Conservation (phyloP, 306 rosid species). For the Prinsepia uniflora region DNA sequence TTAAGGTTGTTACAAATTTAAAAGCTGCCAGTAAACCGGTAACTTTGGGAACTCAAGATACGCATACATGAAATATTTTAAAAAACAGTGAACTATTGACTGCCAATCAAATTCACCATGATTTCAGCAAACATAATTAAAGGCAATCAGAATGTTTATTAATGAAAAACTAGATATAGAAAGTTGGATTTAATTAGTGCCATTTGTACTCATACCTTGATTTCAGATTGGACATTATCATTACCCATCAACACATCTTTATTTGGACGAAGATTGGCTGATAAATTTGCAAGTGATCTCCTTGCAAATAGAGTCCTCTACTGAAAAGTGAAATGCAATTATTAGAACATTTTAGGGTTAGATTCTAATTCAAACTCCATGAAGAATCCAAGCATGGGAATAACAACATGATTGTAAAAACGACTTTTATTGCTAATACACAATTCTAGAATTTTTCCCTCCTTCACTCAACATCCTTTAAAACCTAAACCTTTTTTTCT, state of each 20-base stretch:
- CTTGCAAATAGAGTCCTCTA: slow-evolving; percentile 1
- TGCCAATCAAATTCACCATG: background rate
- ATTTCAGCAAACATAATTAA: background rate
- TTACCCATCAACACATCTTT: slow-evolving; percentile 40
- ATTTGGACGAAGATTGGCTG: slow-evolving; percentile 53
- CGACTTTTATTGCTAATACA: background rate
- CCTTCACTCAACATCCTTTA: background rate
- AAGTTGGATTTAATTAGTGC: slow-evolving; percentile 9
- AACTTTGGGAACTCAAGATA: background rate
- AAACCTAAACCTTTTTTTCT: background rate
- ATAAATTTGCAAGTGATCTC: too few species aligned
- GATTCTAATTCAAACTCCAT: too few species aligned
- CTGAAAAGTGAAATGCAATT: slow-evolving; percentile 17
- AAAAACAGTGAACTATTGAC: background rate
- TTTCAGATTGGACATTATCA: slow-evolving; percentile 42
- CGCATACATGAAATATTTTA: background rate
- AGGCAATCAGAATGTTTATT: background rate
- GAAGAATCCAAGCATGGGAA: background rate
- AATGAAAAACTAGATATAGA: background rate
- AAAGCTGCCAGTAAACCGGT: background rate
- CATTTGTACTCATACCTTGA: slow-evolving; percentile 44
- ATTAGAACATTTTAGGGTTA: too few species aligned
- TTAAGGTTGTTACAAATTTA: background rate
- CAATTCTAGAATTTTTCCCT: background rate
- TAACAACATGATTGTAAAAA: background rate